phyloP scores from a whole-genome alignment of 179 eudicot genomes.

The Spergularia azorica region DNA sequence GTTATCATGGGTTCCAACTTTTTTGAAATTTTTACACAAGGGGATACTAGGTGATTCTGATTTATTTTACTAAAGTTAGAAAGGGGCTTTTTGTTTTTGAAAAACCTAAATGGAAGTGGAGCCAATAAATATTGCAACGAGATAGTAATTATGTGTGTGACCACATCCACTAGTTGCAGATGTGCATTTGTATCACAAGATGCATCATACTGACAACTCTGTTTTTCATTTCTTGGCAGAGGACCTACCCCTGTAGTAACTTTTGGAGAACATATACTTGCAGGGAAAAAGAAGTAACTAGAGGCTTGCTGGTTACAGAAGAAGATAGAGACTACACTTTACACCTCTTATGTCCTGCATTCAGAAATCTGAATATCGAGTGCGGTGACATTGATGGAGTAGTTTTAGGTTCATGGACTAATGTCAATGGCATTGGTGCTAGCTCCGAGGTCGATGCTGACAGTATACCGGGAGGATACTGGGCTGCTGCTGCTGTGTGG shows the following conservation, averaged over 20 bases:
- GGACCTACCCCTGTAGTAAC: conserved; percentile 81
- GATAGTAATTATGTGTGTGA: too few relatives aligned
- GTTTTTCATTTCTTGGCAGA: conserved; percentile 44
- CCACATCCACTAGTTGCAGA: too few relatives aligned
- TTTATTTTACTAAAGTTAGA: background rate
- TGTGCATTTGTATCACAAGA: background rate
- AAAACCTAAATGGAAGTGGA: background rate
- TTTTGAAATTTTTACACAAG: background rate
- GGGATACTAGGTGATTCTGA: background rate
- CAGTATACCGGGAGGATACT: conserved; percentile 63
- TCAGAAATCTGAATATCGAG: conserved; percentile 42
- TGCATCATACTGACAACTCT: conserved; percentile 35
- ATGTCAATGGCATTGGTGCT: conserved; percentile 37
- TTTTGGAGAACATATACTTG: conserved; percentile 65
- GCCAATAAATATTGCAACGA: background rate
- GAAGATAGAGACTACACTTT: conserved; percentile 41
- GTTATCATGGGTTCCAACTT: background rate
- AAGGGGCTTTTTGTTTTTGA: conserved; percentile 4
- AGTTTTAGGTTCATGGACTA: conserved; percentile 83
- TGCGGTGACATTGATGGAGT: conserved; percentile 95
- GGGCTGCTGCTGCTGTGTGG: conserved; percentile 98
- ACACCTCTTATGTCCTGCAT: conserved; percentile 38
- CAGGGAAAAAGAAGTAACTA: conserved; percentile 40
- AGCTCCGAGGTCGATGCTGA: conserved; percentile 60
- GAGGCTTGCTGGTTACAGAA: conserved; percentile 35